A percentile compares a stretch with the other conserved stretches of the same genome.
Evolutionary conservation across 345 rosid species (phyloP).

Genomic region (Passiflora organensis): DNA sequence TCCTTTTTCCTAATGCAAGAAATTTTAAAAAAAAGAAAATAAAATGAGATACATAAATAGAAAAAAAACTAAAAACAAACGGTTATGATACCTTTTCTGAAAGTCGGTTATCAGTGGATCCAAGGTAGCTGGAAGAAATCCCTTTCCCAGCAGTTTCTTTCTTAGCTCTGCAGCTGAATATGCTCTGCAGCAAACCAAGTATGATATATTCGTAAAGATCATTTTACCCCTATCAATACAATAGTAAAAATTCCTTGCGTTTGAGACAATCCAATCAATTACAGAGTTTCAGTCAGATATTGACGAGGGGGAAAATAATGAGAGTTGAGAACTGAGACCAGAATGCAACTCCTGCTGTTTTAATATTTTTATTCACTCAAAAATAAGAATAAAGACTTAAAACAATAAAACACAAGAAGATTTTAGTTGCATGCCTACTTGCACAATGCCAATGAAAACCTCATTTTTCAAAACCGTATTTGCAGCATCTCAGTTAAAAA

Average conservation of each 20-base stretch:
- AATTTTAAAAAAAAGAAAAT: too few relatives aligned
- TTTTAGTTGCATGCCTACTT: not conserved
- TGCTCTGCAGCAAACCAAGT: conserved; percentile 39
- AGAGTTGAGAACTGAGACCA: too few relatives aligned
- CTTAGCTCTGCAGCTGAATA: conserved; percentile 59
- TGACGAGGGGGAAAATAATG: too few relatives aligned
- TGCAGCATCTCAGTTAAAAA: not conserved
- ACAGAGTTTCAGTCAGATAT: not conserved
- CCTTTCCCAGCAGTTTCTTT: conserved; percentile 69
- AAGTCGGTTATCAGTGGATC: conserved; percentile 50
- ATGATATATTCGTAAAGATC: not conserved
- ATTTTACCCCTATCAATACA: not conserved
- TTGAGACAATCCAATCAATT: not conserved
- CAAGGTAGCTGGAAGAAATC: conserved; percentile 38
- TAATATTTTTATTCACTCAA: too few relatives aligned
- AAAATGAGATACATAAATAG: too few relatives aligned
- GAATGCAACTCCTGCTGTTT: too few relatives aligned
- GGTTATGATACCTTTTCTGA: conserved; percentile 41
- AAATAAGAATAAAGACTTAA: too few relatives aligned
- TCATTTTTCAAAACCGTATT: not conserved
- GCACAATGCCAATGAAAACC: not conserved
- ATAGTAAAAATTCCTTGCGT: not conserved
- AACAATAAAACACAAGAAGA: not conserved
- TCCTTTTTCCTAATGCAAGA: too few relatives aligned
- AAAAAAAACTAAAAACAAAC: too few relatives aligned